Conservation (phyloP, 495 filamentous ascomycete genomes). For the Peziza echinospora region DNA sequence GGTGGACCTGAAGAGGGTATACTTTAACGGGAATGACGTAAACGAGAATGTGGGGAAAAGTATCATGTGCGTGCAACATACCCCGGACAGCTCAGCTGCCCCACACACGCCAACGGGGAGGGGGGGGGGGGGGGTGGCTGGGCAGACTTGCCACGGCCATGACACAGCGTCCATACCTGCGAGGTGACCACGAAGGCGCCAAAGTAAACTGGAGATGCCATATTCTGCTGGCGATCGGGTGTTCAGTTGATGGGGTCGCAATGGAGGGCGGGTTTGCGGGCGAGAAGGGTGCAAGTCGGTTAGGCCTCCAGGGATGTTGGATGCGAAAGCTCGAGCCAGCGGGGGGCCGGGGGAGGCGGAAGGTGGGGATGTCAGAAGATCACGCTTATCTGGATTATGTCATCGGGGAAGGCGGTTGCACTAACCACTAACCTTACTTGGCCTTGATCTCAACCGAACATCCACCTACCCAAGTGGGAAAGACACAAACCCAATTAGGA, state of each 20-base stretch:
- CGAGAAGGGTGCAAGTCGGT: not conserved
- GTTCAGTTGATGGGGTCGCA: no score
- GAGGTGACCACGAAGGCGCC: conserved; percentile 42
- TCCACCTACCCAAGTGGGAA: no score
- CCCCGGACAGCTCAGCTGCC: no score
- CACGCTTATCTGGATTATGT: not conserved
- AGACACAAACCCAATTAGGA: no score
- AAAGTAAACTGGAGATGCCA: conserved; percentile 29
- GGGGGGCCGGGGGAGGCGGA: not conserved
- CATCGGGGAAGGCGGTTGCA: not conserved
- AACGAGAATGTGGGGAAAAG: no score
- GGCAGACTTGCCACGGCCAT: not conserved
- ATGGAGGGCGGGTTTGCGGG: not conserved
- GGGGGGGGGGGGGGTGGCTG: no score
- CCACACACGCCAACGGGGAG: no score
- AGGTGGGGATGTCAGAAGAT: not conserved
- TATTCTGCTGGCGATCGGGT: not conserved
- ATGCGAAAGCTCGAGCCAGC: not conserved
- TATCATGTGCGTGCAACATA: no score
- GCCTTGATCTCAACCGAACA: no score
- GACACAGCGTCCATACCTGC: conserved; percentile 21
- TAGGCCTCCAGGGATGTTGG: not conserved
- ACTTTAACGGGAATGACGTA: no score
- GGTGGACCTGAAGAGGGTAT: no score
- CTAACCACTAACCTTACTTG: no score